These are phyloP conservation scores for Auriscalpium vulgare DNA, from an alignment of 768 basidiomycete species.

Conservation along the genomic window DNA sequence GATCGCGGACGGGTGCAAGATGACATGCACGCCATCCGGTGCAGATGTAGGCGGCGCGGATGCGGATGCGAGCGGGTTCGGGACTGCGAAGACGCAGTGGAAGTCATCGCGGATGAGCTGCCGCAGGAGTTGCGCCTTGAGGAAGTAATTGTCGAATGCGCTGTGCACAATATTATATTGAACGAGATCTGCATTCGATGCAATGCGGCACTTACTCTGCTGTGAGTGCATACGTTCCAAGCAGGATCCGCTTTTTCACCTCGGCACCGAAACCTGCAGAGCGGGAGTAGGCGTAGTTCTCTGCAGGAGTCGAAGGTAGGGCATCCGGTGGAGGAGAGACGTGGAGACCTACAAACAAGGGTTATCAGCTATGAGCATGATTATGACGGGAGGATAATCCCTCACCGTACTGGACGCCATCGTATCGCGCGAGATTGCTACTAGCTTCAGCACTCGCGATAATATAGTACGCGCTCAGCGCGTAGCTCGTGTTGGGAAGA, in stretches of 20 bases:
- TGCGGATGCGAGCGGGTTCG: slow-evolving; percentile 37
- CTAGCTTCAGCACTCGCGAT: slow-evolving; percentile 90
- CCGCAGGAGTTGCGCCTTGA: slow-evolving; percentile 84
- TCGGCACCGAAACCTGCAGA: slow-evolving; percentile 73
- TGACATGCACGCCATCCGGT: slow-evolving; percentile 55
- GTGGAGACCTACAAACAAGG: slow-evolving; percentile 37
- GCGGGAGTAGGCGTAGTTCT: slow-evolving; percentile 60
- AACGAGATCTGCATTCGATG: not conserved
- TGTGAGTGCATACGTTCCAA: slow-evolving; percentile 87
- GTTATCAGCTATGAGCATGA: too few relatives aligned
- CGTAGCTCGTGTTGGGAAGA: slow-evolving; percentile 59
- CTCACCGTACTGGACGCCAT: slow-evolving; percentile 79
- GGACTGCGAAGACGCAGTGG: slow-evolving; percentile 51
- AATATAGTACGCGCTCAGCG: slow-evolving; percentile 93
- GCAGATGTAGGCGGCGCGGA: not conserved
- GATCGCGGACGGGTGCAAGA: slow-evolving; percentile 85
- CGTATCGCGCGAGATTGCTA: slow-evolving; percentile 85
- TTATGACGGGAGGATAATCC: not conserved
- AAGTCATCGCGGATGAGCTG: slow-evolving; percentile 68
- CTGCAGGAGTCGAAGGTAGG: slow-evolving; percentile 40
- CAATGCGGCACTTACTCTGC: slow-evolving; percentile 60
- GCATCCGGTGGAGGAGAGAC: slow-evolving; percentile 33
- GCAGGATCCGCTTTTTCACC: slow-evolving; percentile 77
- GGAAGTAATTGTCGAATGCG: slow-evolving; percentile 96
- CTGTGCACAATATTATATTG: slow-evolving; percentile 29